phyloP scores from a whole-genome alignment of 306 rosid species.

The Adenanthera pavonina region DNA sequence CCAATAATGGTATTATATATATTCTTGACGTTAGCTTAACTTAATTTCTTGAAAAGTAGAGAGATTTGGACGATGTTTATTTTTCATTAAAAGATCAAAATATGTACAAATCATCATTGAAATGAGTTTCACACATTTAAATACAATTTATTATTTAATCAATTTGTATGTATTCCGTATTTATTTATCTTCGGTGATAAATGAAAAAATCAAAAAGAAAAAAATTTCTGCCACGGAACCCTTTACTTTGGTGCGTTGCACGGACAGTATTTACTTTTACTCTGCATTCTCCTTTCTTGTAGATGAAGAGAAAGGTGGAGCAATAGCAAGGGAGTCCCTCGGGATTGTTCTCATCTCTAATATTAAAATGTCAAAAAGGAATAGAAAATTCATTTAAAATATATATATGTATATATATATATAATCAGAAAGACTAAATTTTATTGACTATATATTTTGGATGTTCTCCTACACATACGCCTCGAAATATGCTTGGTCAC shows the following conservation, averaged over 20 bases:
- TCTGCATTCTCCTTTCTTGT: slow-evolving; percentile 10
- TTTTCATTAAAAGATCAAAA: neutral
- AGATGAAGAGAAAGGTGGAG: slow-evolving; percentile 10
- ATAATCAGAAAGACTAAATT: slow-evolving; percentile 23
- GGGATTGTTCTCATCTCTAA: neutral
- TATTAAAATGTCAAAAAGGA: neutral
- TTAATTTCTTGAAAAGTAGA: slow-evolving; percentile 42
- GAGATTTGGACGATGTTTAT: neutral
- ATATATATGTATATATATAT: neutral
- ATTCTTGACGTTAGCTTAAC: neutral
- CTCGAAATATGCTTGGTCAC: slow-evolving; percentile 30
- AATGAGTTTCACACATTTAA: neutral
- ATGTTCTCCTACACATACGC: slow-evolving; percentile 44
- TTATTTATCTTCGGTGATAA: neutral
- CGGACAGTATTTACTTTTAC: slow-evolving; percentile 24
- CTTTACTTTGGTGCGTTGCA: slow-evolving; percentile 27
- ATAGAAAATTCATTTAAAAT: neutral
- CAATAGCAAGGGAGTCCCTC: neutral
- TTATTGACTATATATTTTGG: slow-evolving; percentile 17
- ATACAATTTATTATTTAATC: neutral
- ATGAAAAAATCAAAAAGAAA: neutral
- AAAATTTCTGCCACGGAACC: slow-evolving; percentile 41
- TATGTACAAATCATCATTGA: neutral
- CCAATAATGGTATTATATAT: neutral
- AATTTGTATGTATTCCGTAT: neutral